phyloP scores from a whole-genome alignment of 805 yeast species.

The Myxozyma neotropica region DNA sequence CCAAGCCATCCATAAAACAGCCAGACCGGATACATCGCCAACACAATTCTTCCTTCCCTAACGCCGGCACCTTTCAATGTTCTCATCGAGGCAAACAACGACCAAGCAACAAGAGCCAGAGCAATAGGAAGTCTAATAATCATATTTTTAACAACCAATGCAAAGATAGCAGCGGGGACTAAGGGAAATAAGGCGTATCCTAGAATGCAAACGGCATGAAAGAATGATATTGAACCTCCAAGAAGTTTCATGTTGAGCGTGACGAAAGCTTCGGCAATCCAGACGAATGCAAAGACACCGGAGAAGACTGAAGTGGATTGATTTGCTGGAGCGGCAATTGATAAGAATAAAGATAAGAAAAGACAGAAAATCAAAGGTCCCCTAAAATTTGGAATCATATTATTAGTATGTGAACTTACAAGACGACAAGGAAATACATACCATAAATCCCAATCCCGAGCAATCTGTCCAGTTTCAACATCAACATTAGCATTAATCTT shows the following conservation, averaged over 20 bases:
- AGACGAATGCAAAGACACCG: conserved; percentile 62
- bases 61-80: conserved; percentile 67
- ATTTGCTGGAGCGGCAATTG: conserved; percentile 46
- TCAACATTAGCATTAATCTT: conserved; percentile 35
- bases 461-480: conserved; percentile 34
- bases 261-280: conserved; percentile 63
- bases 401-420: no score
- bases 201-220: conserved; percentile 68
- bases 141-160: conserved; percentile 53
- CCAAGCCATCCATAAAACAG: conserved; percentile 63
- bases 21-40: conserved; percentile 69
- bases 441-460: conserved; percentile 59
- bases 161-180: conserved; percentile 54
- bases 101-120: conserved; percentile 58
- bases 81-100: conserved; percentile 62
- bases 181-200: conserved; percentile 74
- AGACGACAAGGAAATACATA: no score
- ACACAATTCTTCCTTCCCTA: conserved; percentile 58
- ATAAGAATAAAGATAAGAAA: conserved; percentile 55
- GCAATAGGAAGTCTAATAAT: conserved; percentile 54
- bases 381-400: conserved; percentile 53
- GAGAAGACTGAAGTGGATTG: conserved; percentile 61
- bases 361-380: conserved; percentile 70
- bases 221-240: conserved; percentile 62
- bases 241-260: conserved; percentile 67